A percentile compares a stretch with the other conserved stretches of the same genome.
Conservation (phyloP, 2,329 filamentous ascomycete genomes). For the Exophiala calicioides region DNA sequence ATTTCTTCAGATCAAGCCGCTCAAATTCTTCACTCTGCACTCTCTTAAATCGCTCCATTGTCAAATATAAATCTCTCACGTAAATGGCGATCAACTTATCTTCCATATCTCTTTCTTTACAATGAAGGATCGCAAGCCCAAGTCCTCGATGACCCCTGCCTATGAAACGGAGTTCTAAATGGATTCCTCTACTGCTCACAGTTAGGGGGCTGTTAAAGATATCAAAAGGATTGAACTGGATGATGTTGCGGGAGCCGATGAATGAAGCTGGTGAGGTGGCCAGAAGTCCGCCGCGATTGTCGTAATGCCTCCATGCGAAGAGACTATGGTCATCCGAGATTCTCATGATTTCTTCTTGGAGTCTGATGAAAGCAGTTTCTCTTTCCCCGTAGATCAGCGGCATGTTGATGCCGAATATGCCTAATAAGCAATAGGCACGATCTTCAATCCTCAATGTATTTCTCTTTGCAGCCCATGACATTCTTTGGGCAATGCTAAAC, state of each 20-base stretch:
- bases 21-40: no score
- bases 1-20: no score
- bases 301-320: background rate
- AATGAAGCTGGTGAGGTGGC: background rate
- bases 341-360: background rate
- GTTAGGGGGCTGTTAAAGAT: no score
- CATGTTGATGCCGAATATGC: conserved; percentile 28
- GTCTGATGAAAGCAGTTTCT: conserved; percentile 24
- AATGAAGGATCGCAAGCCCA: no score
- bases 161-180: no score
- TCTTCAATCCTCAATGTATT: conserved; percentile 21
- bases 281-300: background rate
- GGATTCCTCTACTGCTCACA: no score
- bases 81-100: no score
- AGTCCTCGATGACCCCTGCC: no score
- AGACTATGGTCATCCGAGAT: background rate
- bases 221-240: background rate
- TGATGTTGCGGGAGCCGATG: background rate
- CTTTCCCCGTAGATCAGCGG: conserved; percentile 27
- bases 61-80: no score
- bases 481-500: conserved; percentile 18
- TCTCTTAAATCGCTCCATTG: no score
- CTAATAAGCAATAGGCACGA: conserved; percentile 25
- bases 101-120: no score
- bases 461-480: conserved; percentile 24